Evolutionary conservation across 306 rosid genomes (phyloP).

Genomic region (Vigna trinervia): DNA sequence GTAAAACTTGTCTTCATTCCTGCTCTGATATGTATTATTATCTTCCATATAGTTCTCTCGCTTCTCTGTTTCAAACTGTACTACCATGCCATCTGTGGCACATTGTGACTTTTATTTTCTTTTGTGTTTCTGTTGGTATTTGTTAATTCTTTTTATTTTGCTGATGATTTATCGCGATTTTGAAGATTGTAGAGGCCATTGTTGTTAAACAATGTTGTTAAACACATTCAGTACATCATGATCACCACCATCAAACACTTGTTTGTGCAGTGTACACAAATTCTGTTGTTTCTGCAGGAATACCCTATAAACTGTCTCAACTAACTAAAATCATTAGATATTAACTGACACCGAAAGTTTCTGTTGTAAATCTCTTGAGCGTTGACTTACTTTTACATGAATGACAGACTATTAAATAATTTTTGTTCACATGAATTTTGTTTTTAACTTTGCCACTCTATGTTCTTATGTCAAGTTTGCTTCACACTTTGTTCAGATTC

Average conservation of each 20-base stretch:
- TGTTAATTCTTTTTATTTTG: not conserved
- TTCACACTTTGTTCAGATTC: conserved; percentile 62
- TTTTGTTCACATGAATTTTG: not conserved
- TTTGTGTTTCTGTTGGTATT: not conserved
- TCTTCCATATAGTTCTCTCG: conserved; percentile 17
- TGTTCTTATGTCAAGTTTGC: conserved; percentile 8
- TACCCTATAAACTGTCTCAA: not conserved
- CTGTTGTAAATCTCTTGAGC: not conserved
- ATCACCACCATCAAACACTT: too few relatives aligned
- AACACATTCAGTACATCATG: too few relatives aligned
- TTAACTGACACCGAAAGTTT: not conserved
- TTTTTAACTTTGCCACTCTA: not conserved
- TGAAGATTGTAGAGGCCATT: not conserved
- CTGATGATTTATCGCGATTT: not conserved
- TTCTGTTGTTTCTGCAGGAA: conserved; percentile 5
- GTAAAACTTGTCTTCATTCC: conserved; percentile 48
- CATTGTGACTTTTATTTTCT: conserved; percentile 1
- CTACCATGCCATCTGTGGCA: conserved; percentile 9
- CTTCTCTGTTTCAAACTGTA: conserved; percentile 17
- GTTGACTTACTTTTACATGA: conserved; percentile 18
- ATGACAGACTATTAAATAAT: conserved; percentile 9
- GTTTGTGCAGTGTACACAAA: not conserved
- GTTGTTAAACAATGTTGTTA: not conserved
- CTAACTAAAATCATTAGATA: not conserved
- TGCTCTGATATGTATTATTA: conserved; percentile 3